Percentiles rank a stretch among this genome's conserved stretches.
phyloP scores from a whole-genome alignment of 768 basidiomycete species.

The Mycena galericulata region DNA sequence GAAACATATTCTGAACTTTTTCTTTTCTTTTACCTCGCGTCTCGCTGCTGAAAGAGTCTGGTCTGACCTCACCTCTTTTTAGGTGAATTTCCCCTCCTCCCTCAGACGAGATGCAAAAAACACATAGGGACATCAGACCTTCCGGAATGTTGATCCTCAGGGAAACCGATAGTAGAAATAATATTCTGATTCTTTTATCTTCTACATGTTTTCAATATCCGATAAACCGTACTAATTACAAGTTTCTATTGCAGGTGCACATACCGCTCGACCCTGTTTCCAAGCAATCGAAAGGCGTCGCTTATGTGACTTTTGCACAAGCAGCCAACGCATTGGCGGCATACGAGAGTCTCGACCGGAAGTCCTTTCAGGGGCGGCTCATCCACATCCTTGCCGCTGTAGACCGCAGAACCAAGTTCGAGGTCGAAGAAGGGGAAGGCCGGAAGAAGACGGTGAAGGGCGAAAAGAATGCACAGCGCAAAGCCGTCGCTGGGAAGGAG shows the following conservation, averaged over 20 bases:
- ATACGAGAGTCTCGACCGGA: slow-evolving; percentile 82
- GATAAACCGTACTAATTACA: neutral
- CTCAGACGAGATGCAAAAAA: slow-evolving; percentile 46
- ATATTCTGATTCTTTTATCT: slow-evolving; percentile 45
- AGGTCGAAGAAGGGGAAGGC: slow-evolving; percentile 56
- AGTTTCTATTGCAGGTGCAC: slow-evolving; percentile 54
- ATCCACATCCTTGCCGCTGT: slow-evolving; percentile 92
- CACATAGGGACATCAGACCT: slow-evolving; percentile 53
- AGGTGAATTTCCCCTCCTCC: slow-evolving; percentile 46
- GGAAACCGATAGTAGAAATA: slow-evolving; percentile 59
- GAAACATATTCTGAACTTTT: slow-evolving; percentile 56
- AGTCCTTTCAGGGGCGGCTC: slow-evolving; percentile 90
- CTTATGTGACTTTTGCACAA: slow-evolving; percentile 61
- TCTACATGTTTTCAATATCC: too few relatives aligned
- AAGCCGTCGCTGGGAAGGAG: slow-evolving; percentile 76
- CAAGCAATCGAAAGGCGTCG: slow-evolving; percentile 62
- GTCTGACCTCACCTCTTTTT: slow-evolving; percentile 15
- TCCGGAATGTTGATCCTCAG: slow-evolving; percentile 55
- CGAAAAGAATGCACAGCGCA: slow-evolving; percentile 72
- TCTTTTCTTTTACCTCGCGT: slow-evolving; percentile 11
- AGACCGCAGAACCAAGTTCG: slow-evolving; percentile 65
- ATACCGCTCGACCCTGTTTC: slow-evolving; percentile 59
- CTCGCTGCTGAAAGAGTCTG: slow-evolving; percentile 6
- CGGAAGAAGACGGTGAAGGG: slow-evolving; percentile 68
- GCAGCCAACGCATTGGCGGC: slow-evolving; percentile 68